phyloP scores from a whole-genome alignment of 2,329 filamentous ascomycete species.

The Aspergillus sp. region DNA sequence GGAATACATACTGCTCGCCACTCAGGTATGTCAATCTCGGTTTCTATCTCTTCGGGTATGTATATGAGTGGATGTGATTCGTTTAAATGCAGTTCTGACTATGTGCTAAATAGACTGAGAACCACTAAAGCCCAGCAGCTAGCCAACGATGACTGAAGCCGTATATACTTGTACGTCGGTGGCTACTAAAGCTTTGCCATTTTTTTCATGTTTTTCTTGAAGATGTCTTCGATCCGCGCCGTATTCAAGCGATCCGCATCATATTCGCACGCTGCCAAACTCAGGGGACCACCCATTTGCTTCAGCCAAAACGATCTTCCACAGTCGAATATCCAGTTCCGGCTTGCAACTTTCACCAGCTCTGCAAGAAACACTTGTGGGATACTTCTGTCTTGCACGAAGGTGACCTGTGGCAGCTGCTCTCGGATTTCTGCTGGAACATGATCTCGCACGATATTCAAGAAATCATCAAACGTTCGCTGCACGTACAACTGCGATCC shows the following conservation, averaged over 20 bases:
- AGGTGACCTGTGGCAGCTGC: constrained; percentile 26
- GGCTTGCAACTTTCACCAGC: constrained; percentile 31
- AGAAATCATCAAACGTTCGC: constrained; percentile 29
- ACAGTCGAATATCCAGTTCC: constrained; percentile 35
- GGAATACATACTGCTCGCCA: neutral
- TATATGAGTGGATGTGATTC: neutral
- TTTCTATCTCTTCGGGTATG: neutral
- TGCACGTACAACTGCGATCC: constrained; percentile 30
- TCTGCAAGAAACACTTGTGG: constrained; percentile 33
- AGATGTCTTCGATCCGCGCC: constrained; percentile 22
- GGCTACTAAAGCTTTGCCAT: constrained; percentile 20
- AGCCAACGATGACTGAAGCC: neutral
- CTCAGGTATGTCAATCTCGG: neutral
- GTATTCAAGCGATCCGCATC: constrained; percentile 25
- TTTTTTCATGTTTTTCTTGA: constrained; percentile 16
- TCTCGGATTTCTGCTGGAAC: constrained; percentile 21
- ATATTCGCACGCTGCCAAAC: constrained; percentile 24
- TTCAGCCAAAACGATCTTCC: constrained; percentile 34
- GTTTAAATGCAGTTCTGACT: neutral
- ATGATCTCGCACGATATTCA: constrained; percentile 19
- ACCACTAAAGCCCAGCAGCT: neutral
- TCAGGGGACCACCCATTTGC: constrained; percentile 30
- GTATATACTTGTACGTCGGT: neutral
- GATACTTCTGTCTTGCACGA: constrained; percentile 27
- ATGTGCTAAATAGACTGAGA: neutral